Evolutionary conservation across 2,329 filamentous ascomycete species (phyloP).

Genomic region (Aspergillus eucalypticola): DNA sequence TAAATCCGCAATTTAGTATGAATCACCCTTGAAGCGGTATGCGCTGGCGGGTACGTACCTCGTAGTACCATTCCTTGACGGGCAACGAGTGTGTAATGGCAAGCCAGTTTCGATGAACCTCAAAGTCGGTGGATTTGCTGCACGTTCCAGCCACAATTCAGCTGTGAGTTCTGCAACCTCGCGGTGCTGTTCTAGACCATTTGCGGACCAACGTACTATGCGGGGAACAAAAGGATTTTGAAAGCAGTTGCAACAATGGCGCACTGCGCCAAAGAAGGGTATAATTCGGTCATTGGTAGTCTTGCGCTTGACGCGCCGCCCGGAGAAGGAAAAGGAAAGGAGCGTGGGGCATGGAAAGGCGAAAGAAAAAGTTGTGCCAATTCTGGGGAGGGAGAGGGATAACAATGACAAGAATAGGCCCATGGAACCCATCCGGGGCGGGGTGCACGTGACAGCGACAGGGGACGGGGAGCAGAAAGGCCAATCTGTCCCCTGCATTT

Average conservation of each 20-base stretch:
- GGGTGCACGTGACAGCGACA: slow-evolving; percentile 19
- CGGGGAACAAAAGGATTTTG: slow-evolving; percentile 88
- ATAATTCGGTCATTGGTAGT: slow-evolving; percentile 69
- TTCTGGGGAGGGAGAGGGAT: neutral
- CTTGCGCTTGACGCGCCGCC: slow-evolving; percentile 26
- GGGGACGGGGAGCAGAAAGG: slow-evolving; percentile 11
- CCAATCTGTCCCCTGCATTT: slow-evolving; percentile 19
- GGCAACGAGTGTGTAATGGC: slow-evolving; percentile 91
- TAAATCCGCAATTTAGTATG: slow-evolving; percentile 9
- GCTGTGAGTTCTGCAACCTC: slow-evolving; percentile 6
- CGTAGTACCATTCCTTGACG: slow-evolving; percentile 88
- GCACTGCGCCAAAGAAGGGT: slow-evolving; percentile 86
- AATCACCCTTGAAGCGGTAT: neutral
- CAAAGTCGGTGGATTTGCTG: slow-evolving; percentile 98
- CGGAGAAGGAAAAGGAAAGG: slow-evolving; percentile 3
- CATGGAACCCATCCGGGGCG: slow-evolving; percentile 18
- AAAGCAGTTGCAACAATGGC: slow-evolving; percentile 82
- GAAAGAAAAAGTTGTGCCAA: neutral
- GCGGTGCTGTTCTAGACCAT: slow-evolving; percentile 3
- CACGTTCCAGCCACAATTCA: slow-evolving; percentile 2
- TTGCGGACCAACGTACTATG: slow-evolving; percentile 69
- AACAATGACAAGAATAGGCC: neutral
- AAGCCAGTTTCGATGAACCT: slow-evolving; percentile 98
- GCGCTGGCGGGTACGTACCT: slow-evolving; percentile 53
- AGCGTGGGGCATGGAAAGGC: neutral